Conservation (phyloP, 495 filamentous ascomycete genomes). For the Hyaloscypha variabilis region DNA sequence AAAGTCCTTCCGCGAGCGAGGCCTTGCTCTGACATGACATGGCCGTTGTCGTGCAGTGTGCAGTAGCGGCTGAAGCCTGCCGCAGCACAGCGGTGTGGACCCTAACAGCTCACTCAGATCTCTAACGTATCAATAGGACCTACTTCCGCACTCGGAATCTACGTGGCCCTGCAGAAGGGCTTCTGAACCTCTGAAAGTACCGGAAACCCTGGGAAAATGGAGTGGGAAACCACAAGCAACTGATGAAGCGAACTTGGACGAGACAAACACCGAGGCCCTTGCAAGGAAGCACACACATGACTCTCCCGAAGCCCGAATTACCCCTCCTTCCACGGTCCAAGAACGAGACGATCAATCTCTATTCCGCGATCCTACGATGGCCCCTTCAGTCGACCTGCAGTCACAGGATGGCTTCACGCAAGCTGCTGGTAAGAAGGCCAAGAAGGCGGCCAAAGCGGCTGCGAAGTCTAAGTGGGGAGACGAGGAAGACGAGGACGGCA, state of each 20-base stretch:
- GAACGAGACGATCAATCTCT: slow-evolving; percentile 31
- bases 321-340: slow-evolving; percentile 24
- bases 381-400: slow-evolving; percentile 44
- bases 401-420: slow-evolving; percentile 50
- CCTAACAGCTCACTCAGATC: slow-evolving; percentile 34
- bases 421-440: slow-evolving; percentile 42
- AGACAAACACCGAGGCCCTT: slow-evolving; percentile 26
- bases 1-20: slow-evolving; percentile 10
- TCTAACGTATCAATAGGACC: slow-evolving; percentile 32
- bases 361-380: slow-evolving; percentile 36
- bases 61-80: slow-evolving; percentile 30
- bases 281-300: slow-evolving; percentile 32
- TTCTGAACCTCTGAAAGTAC: slow-evolving; percentile 24
- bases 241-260: slow-evolving; percentile 25
- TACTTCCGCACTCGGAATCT: slow-evolving; percentile 24
- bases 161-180: slow-evolving; percentile 31
- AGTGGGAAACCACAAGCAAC: not conserved
- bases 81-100: slow-evolving; percentile 33
- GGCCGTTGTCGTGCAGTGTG: slow-evolving; percentile 30
- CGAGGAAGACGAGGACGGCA: slow-evolving; percentile 39
- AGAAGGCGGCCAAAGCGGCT: slow-evolving; percentile 33
- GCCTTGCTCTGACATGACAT: slow-evolving; percentile 18
- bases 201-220: slow-evolving; percentile 11
- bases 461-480: slow-evolving; percentile 28
- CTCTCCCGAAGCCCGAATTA: slow-evolving; percentile 23